Conservation (phyloP, 805 yeast genomes). For the Yarrowia divulgata region DNA sequence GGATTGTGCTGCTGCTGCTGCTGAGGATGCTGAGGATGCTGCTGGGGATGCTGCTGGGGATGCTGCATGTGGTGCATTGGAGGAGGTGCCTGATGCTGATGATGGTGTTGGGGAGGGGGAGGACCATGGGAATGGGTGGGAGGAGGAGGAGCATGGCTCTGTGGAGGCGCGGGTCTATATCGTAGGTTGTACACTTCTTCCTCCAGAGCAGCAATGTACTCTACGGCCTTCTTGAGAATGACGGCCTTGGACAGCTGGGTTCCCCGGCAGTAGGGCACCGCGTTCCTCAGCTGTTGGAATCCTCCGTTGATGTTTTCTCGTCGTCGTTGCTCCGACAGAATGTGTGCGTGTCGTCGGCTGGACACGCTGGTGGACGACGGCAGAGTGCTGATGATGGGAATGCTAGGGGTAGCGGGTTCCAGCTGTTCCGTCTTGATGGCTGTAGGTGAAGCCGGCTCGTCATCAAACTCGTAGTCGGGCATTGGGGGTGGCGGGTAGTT, state of each 20-base stretch:
- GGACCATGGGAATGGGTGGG: slow-evolving; percentile 9
- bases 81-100: slow-evolving; percentile 18
- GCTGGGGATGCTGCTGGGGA: slow-evolving; percentile 9
- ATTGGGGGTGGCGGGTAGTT: slow-evolving; percentile 22
- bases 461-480: slow-evolving; percentile 29
- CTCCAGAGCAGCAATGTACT: slow-evolving; percentile 54
- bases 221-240: slow-evolving; percentile 54
- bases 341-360: slow-evolving; percentile 53
- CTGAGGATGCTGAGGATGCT: not conserved
- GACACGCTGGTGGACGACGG: slow-evolving; percentile 44
- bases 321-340: slow-evolving; percentile 57
- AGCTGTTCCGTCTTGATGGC: slow-evolving; percentile 37
- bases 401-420: slow-evolving; percentile 38
- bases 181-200: slow-evolving; percentile 43
- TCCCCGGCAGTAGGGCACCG: slow-evolving; percentile 54
- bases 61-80: slow-evolving; percentile 31
- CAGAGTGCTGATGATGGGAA: slow-evolving; percentile 44
- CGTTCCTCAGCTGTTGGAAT: slow-evolving; percentile 52
- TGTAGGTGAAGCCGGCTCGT: slow-evolving; percentile 17
- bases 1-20: slow-evolving; percentile 9
- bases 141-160: slow-evolving; percentile 9
- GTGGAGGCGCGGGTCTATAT: slow-evolving; percentile 36
- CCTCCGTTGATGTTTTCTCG: slow-evolving; percentile 58
- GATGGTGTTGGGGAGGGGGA: slow-evolving; percentile 8
- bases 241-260: slow-evolving; percentile 58